These are phyloP conservation scores for Eucalyptus curtisii DNA, from an alignment of 345 rosid genomes.

Conservation along the genomic window DNA sequence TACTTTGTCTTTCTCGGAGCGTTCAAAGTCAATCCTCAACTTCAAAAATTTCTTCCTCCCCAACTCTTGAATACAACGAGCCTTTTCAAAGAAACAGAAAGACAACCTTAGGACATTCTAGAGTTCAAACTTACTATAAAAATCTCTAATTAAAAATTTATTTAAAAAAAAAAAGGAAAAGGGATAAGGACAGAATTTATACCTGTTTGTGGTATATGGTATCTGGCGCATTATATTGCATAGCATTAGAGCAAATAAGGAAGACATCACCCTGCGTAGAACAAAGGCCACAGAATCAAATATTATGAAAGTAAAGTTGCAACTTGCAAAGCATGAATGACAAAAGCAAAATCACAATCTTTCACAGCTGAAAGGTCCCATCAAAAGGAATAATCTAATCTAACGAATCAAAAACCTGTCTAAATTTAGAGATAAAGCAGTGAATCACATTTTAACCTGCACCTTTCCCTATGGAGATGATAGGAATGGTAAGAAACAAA, in stretches of 20 bases:
- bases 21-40: conserved; percentile 42
- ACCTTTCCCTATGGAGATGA: background rate
- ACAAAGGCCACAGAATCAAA: background rate
- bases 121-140: background rate
- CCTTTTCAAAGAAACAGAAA: conserved; percentile 22
- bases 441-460: background rate
- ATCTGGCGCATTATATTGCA: conserved; percentile 74
- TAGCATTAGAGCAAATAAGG: conserved; percentile 77
- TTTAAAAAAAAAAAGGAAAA: background rate
- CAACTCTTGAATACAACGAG: conserved; percentile 61
- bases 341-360: background rate
- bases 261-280: conserved; percentile 60
- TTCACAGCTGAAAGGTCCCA: background rate
- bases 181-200: background rate
- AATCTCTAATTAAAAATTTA: background rate
- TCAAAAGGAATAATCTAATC: background rate
- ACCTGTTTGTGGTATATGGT: conserved; percentile 76
- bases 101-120: background rate
- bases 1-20: conserved; percentile 49
- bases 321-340: background rate
- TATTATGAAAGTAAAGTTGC: background rate
- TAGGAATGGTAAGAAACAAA: background rate
- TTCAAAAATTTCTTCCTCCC: conserved; percentile 60
- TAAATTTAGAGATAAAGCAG: background rate
- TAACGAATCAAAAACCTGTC: background rate